Conservation (phyloP, 208 protist genomes). For the Wallacemonas sp. region DNA sequence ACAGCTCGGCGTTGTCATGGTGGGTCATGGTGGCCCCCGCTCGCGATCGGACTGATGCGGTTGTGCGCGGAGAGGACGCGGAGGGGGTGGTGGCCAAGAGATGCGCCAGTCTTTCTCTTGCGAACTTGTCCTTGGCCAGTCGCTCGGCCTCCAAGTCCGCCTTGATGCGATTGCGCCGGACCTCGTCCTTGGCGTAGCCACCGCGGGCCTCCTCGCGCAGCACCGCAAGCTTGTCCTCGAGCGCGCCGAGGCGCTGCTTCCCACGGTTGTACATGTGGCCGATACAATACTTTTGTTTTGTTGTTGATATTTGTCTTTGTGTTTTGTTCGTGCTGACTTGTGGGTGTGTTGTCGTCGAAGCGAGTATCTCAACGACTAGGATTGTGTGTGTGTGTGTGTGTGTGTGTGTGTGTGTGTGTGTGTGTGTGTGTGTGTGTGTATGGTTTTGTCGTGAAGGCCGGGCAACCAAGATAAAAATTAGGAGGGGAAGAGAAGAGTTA, state of each 20-base stretch:
- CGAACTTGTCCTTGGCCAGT: constrained; percentile 7
- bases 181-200: constrained; percentile 38
- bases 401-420: no score
- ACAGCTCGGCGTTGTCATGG: not conserved
- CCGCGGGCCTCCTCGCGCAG: constrained; percentile 35
- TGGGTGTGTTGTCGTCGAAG: no score
- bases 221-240: constrained; percentile 28
- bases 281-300: not conserved
- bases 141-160: constrained; percentile 28
- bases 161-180: constrained; percentile 42
- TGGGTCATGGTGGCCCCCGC: not conserved
- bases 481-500: no score
- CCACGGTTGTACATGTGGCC: constrained; percentile 17
- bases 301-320: not conserved
- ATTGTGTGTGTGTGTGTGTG: no score
- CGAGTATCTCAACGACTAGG: no score
- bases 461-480: no score
- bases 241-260: constrained; percentile 7
- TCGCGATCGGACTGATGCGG: no score
- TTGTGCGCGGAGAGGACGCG: no score
- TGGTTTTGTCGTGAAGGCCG: no score
- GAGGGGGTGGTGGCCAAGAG: no score
- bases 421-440: no score
- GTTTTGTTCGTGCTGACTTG: no score
- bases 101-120: constrained; percentile 2